Evolutionary conservation across 148 eudicot species (phyloP), one percentile per base, ranked within the genome.

Genomic region (Vaccinium macrocarpon): DNA sequence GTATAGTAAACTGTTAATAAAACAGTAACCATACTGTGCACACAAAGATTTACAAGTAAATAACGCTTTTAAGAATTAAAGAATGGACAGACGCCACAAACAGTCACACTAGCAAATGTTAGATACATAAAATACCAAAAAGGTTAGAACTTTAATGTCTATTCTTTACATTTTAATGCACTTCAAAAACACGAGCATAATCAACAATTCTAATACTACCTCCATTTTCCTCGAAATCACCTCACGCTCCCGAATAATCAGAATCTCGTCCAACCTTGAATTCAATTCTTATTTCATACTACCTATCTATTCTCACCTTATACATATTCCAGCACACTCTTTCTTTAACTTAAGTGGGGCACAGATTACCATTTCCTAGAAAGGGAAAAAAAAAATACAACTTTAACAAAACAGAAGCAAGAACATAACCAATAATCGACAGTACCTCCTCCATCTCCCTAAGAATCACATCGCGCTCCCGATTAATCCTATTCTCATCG

Each of bases 391-490:
- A 5, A 42, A 50, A 42, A 42, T 42, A 5, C 27, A 78, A 12
- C 15, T 27, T 48, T 25, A 2, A 23, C 29, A 5, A 62, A 21
- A 7, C 1, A 2, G 8, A 70, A 71, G 42, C 50, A 32, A 70
- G 6, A 55, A 82, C 53, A 53, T 18, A 18, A 38, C 35, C 10
- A 73, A 35, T 21, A 32, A 70, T 25, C 46, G 14, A 25, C 42
- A 15, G 7, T 8, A 96, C 99, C 99, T 96, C 98, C 86, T 94
- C 97, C 96, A 94, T 93, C 86, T 96, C 98, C 48, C 99, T 91
- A 78, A 96, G 87, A 72, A 96, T 96, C n/a, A 93, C 99, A 88
- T 91, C 93, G 2, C 99, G 91, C 87, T 96, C 98, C n/a, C 93
- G 79, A 3, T 23, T 70, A 66, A 96, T 96, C 80, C 90, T 71